Evolutionary conservation across 2,329 filamentous ascomycete genomes (phyloP).

Genomic region (Diaporthe nobilis): DNA sequence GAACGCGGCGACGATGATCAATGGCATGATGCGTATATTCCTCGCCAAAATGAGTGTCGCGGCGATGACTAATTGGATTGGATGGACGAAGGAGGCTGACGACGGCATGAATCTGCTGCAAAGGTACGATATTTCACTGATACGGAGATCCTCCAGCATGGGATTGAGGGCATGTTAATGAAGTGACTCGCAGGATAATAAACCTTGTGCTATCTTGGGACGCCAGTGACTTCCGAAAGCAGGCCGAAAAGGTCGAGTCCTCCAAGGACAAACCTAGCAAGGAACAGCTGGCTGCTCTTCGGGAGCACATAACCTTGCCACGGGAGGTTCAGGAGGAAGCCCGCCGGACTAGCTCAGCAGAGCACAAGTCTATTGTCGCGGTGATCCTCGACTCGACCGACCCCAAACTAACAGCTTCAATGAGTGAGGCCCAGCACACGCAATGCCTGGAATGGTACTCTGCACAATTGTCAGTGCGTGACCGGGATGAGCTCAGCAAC

Average conservation of each 20-base stretch:
- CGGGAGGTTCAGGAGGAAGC: conserved; percentile 71
- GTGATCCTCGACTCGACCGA: conserved; percentile 73
- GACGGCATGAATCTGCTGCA: conserved; percentile 88
- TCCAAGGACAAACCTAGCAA: conserved; percentile 70
- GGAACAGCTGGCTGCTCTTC: conserved; percentile 73
- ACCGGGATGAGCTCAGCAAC: conserved; percentile 78
- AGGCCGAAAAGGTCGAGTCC: conserved; percentile 75
- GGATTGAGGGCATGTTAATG: conserved; percentile 32
- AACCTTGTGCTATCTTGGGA: conserved; percentile 82
- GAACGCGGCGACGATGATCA: conserved; percentile 87
- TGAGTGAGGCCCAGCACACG: conserved; percentile 73
- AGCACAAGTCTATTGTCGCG: conserved; percentile 72
- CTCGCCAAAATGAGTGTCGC: conserved; percentile 84
- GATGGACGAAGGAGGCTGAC: conserved; percentile 77
- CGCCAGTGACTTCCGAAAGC: conserved; percentile 76
- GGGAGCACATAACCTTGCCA: conserved; percentile 67
- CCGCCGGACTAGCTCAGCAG: conserved; percentile 67
- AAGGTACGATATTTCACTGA: conserved; percentile 51
- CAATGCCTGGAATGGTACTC: conserved; percentile 79
- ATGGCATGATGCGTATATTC: conserved; percentile 78
- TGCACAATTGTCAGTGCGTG: conserved; percentile 78
- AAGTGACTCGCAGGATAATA: conserved; percentile 70
- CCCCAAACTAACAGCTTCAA: conserved; percentile 57
- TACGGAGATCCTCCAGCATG: rapidly evolving
- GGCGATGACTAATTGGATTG: conserved; percentile 84